Conservation (phyloP, 202 grass and related monocot species). For the Saccharum hybrid region DNA sequence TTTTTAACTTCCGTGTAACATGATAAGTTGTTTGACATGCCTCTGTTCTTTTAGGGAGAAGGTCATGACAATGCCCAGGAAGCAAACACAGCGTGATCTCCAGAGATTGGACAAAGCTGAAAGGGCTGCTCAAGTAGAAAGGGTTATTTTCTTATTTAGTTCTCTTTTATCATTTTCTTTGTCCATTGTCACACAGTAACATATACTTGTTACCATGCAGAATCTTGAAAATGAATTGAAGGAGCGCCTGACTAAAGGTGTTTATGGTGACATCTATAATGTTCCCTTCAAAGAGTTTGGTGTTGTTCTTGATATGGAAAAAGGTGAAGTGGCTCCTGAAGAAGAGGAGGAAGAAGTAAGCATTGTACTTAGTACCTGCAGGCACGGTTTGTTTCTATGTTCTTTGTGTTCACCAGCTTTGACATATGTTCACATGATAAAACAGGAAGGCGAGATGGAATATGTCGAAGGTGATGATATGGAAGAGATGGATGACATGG, state of each 20-base stretch:
- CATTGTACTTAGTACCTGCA: constrained; percentile 24
- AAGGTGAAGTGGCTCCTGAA: constrained; percentile 31
- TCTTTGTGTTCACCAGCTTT: constrained; percentile 30
- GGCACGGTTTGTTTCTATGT: constrained; percentile 25
- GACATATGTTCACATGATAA: constrained; percentile 39
- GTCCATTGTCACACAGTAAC: constrained; percentile 11
- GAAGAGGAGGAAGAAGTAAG: constrained; percentile 78
- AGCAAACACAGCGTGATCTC: constrained; percentile 58
- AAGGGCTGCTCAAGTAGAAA: constrained; percentile 83
- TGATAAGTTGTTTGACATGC: constrained; percentile 39
- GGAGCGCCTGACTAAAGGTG: constrained; percentile 83
- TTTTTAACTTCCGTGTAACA: constrained; percentile 1
- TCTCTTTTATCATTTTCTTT: not conserved
- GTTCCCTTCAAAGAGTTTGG: constrained; percentile 53
- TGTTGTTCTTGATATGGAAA: constrained; percentile 54
- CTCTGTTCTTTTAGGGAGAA: constrained; percentile 70
- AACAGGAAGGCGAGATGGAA: constrained; percentile 65
- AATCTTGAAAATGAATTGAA: constrained; percentile 87
- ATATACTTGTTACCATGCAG: constrained; percentile 48
- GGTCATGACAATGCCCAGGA: constrained; percentile 84
- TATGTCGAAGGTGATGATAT: constrained; percentile 85
- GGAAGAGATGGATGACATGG: constrained; percentile 73
- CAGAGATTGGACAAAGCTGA: constrained; percentile 83
- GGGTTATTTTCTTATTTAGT: constrained; percentile 50
- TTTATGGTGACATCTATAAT: constrained; percentile 90